Conservation (phyloP, 352 stramenopile species). For the Aphanomyces astaci region DNA sequence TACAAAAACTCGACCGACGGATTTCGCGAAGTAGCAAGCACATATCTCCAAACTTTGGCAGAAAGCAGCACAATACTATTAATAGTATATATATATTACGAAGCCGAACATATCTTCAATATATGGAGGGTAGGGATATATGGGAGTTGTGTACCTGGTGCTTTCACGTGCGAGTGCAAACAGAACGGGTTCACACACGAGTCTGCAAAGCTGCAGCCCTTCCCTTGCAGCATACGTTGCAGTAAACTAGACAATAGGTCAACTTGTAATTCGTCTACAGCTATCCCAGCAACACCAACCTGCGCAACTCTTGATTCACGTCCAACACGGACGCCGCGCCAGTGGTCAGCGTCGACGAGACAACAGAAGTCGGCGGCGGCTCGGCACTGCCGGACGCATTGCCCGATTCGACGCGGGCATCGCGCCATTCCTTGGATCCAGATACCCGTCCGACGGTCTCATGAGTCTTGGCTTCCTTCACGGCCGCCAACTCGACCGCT, state of each 20-base stretch:
- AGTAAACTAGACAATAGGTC: no score
- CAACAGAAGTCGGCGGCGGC: no score
- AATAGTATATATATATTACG: no score
- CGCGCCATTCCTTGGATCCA: slow-evolving; percentile 73
- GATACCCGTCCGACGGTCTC: slow-evolving; percentile 70
- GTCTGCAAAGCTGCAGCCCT: not conserved
- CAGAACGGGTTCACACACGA: slow-evolving; percentile 16
- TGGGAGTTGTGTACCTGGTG: no score
- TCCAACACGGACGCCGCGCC: not conserved
- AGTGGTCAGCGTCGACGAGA: not conserved
- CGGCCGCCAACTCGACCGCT: slow-evolving; percentile 36
- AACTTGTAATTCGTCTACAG: no score
- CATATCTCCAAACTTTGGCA: no score
- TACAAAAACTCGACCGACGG: no score
- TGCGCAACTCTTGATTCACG: slow-evolving; percentile 15
- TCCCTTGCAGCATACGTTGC: not conserved
- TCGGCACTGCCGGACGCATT: no score
- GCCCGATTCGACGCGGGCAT: slow-evolving; percentile 55
- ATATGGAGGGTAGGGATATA: no score
- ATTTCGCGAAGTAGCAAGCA: no score
- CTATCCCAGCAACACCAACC: not conserved
- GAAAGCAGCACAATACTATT: no score
- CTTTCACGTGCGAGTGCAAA: not conserved
- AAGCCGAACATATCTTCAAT: no score
- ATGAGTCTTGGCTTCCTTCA: slow-evolving; percentile 30